Percentiles rank a stretch among this genome's conserved stretches.
Evolutionary conservation across 805 yeast species (phyloP).

Genomic region (Cyberlindnera xishuangbannaensis): DNA sequence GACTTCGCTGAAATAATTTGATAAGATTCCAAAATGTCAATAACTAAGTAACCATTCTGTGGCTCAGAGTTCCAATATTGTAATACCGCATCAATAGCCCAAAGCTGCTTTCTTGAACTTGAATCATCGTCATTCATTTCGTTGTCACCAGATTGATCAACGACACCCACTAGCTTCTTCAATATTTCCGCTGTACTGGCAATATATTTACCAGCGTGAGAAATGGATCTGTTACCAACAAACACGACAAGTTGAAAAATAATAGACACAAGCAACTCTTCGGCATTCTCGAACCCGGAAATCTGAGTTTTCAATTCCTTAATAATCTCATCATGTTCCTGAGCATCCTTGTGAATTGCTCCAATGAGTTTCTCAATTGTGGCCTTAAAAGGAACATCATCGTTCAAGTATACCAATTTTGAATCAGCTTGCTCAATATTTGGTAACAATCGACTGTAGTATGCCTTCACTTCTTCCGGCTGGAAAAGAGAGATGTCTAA

Average conservation of each 20-base stretch:
- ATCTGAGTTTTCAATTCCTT: constrained; percentile 26
- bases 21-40: constrained; percentile 44
- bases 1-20: constrained; percentile 37
- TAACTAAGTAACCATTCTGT: constrained; percentile 55
- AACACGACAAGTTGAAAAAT: constrained; percentile 68
- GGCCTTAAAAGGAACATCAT: constrained; percentile 31
- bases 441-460: constrained; percentile 32
- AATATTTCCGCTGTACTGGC: constrained; percentile 34
- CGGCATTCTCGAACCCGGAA: constrained; percentile 30
- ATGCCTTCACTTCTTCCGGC: constrained; percentile 29
- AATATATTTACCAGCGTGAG: constrained; percentile 61
- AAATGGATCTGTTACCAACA: constrained; percentile 83
- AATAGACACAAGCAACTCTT: constrained; percentile 49
- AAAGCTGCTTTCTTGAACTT: constrained; percentile 29
- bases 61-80: constrained; percentile 63
- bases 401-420: constrained; percentile 34
- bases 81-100: constrained; percentile 52
- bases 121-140: constrained; percentile 18
- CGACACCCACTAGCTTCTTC: constrained; percentile 23
- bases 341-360: constrained; percentile 28
- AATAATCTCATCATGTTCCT: constrained; percentile 27
- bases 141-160: constrained; percentile 4
- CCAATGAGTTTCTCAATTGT: constrained; percentile 34
- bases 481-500: constrained; percentile 38
- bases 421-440: constrained; percentile 23